These are phyloP conservation scores for Xylaria sp. DNA, from an alignment of 2,329 filamentous ascomycete genomes.

Conservation along the genomic window DNA sequence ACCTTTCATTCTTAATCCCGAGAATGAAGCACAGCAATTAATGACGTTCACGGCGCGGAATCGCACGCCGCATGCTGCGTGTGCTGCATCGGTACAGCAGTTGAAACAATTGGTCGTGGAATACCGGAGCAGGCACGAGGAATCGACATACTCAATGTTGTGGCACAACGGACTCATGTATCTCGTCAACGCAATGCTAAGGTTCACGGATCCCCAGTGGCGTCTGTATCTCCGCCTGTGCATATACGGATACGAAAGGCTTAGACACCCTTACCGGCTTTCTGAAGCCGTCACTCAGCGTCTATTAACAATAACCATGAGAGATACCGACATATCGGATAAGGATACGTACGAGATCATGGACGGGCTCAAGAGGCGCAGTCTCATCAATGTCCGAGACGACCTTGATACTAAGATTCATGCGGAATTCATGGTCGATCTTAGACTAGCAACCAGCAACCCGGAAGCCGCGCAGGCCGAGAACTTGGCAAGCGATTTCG, in stretches of 20 bases:
- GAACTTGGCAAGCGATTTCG: constrained; percentile 49
- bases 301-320: constrained; percentile 52
- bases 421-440: constrained; percentile 53
- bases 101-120: constrained; percentile 53
- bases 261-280: constrained; percentile 52
- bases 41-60: constrained; percentile 48
- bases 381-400: constrained; percentile 34
- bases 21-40: constrained; percentile 27
- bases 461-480: no score
- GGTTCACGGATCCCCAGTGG: constrained; percentile 47
- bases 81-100: constrained; percentile 51
- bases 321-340: constrained; percentile 48
- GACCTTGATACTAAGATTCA: constrained; percentile 45
- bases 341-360: constrained; percentile 48
- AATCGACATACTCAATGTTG: constrained; percentile 52
- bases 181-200: constrained; percentile 52
- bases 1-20: constrained; percentile 41
- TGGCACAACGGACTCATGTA: constrained; percentile 56
- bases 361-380: constrained; percentile 45
- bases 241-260: constrained; percentile 52
- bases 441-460: constrained; percentile 42
- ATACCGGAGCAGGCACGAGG: constrained; percentile 50
- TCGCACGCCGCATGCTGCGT: constrained; percentile 49
- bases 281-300: constrained; percentile 50
- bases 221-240: constrained; percentile 53